Base-by-base conservation (phyloP, 2,329 filamentous ascomycete species). In the Sporothrix brunneoviolacea region DNA sequence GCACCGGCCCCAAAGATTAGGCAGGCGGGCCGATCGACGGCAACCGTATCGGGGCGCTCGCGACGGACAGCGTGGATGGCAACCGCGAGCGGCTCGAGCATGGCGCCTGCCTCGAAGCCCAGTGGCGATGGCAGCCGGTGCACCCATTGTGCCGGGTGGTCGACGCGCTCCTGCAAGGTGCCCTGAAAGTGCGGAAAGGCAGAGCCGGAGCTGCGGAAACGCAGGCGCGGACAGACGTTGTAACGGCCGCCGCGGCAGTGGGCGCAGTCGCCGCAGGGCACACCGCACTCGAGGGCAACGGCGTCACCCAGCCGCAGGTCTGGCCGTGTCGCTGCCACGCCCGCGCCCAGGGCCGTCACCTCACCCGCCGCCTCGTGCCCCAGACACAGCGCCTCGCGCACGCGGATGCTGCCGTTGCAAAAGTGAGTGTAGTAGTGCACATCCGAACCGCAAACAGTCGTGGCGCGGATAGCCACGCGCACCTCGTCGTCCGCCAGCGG, bases 281-380 rank as follows among this genome's bases (percentile, higher is more conserved):
- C 70, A 39, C 81, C 81, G 3, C 80, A 80, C 66, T 86, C 83
- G 70, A 86, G 79, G 24, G 81, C 80, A 19, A 86, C 82, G n/a
- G 72, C 71, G 61, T 86, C 82, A 47, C 82, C 83, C 24, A 77
- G 71, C 58, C 77, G 75, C 50, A 86, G 66, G 3, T 66, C 70
- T 40, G 69, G 77, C n/a, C n/a, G n/a, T n/a, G n/a, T n/a, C n/a
- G n/a, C n/a, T n/a, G n/a, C n/a, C 33, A 85, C 82, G 21, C 68
- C 68, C 28, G 72, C 66, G 41, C 83, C 83, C 30, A 83, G 71
- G 16, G 72, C 65, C 55, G 70, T 66, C 54, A 85, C 70, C 21
- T 82, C 70, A 36, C 82, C 82, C 13, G 80, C 75, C 24, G 80
- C 82, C 64, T 86, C 82, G 61, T 86, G 83, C 53, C 83, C 83